These are phyloP conservation scores for Stachybotrys echinatus DNA, from an alignment of 2,329 filamentous ascomycete genomes.

Conservation along the genomic window DNA sequence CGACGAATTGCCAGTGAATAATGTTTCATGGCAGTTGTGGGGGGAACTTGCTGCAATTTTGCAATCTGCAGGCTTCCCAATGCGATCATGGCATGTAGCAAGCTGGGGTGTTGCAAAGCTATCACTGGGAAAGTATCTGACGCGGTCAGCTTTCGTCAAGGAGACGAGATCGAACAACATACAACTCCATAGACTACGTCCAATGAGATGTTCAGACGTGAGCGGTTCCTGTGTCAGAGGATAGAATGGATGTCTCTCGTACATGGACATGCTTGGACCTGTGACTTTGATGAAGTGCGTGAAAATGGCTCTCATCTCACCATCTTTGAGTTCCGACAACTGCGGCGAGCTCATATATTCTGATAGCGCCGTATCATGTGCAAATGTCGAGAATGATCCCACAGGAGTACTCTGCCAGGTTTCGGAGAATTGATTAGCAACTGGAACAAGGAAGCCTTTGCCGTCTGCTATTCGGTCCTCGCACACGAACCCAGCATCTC, in stretches of 20 bases:
- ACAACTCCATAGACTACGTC: slow-evolving; percentile 63
- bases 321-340: slow-evolving; percentile 72
- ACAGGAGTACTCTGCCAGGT: slow-evolving; percentile 34
- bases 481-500: slow-evolving; percentile 56
- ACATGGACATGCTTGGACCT: slow-evolving; percentile 79
- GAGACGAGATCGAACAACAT: slow-evolving; percentile 22
- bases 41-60: slow-evolving; percentile 67
- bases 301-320: slow-evolving; percentile 76
- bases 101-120: slow-evolving; percentile 76
- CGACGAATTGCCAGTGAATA: slow-evolving; percentile 81
- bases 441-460: slow-evolving; percentile 23
- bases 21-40: slow-evolving; percentile 81
- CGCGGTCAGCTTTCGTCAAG: slow-evolving; percentile 13
- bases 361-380: slow-evolving; percentile 47
- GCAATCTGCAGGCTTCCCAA: slow-evolving; percentile 84
- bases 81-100: slow-evolving; percentile 87
- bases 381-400: slow-evolving; percentile 44
- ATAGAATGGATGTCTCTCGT: slow-evolving; percentile 76
- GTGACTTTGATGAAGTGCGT: slow-evolving; percentile 89
- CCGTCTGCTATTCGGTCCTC: slow-evolving; percentile 49
- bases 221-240: slow-evolving; percentile 55
- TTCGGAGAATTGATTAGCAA: slow-evolving; percentile 29
- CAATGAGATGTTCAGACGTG: slow-evolving; percentile 53
- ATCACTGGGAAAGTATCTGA: slow-evolving; percentile 75
- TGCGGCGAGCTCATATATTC: slow-evolving; percentile 61